Evolutionary conservation across 495 filamentous ascomycete genomes (phyloP).

Genomic region (Hamigera avellanea): DNA sequence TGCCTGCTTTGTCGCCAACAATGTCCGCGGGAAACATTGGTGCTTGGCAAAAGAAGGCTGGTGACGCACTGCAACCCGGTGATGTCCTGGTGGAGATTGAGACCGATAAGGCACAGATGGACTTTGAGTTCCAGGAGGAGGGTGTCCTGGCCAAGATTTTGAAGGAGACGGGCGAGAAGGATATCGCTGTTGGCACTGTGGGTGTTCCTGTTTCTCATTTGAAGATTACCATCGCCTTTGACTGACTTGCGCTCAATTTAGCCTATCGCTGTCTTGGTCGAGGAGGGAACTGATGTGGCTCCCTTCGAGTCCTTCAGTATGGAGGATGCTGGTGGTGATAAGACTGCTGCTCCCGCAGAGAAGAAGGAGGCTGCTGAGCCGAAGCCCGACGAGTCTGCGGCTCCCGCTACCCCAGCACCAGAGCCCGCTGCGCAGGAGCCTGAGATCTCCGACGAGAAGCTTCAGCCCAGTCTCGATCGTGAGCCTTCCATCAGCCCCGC

Average conservation of each 20-base stretch:
- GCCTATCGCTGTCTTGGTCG: slow-evolving; percentile 94
- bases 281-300: slow-evolving; percentile 74
- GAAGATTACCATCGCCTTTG: slow-evolving; percentile 1
- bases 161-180: slow-evolving; percentile 89
- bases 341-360: slow-evolving; percentile 43
- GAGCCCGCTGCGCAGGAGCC: slow-evolving; percentile 55
- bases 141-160: slow-evolving; percentile 91
- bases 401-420: slow-evolving; percentile 46
- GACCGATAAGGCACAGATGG: slow-evolving; percentile 99
- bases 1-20: slow-evolving; percentile 96
- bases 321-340: slow-evolving; percentile 83
- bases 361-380: slow-evolving; percentile 53
- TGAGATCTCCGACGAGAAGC: slow-evolving; percentile 57
- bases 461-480: slow-evolving; percentile 77
- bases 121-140: slow-evolving; percentile 99
- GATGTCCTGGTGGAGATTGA: slow-evolving; percentile 99
- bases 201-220: too few relatives aligned
- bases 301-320: slow-evolving; percentile 82
- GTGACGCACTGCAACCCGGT: slow-evolving; percentile 77
- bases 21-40: slow-evolving; percentile 97
- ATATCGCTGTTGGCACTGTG: slow-evolving; percentile 90
- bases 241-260: slow-evolving; percentile 22
- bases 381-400: slow-evolving; percentile 43
- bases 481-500: slow-evolving; percentile 58
- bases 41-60: slow-evolving; percentile 93